Base-by-base conservation (phyloP, 1,139 yeast species). In the Hyphopichia fennica region DNA sequence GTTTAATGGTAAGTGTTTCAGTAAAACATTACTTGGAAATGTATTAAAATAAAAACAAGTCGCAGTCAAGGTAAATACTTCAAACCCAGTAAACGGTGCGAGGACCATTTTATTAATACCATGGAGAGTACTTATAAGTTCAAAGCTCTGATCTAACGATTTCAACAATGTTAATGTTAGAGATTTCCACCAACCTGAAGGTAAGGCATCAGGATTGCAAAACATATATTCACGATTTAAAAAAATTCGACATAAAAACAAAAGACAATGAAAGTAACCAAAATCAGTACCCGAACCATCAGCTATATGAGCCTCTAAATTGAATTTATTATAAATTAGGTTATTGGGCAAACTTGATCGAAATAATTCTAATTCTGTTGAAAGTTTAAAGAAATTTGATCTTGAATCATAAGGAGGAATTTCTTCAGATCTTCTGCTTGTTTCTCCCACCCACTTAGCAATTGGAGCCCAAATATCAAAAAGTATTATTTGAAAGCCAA, bases 41-140 rank as follows among this genome's bases (percentile, higher is more conserved):
- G 64, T 60, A 29, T 58, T 56, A 37, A 67, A 56, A 38, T 62
- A 67, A 19, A 65, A 51, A 20, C 67, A 54, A 0, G 71, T 66
- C 3, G 64, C 62, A 2, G 68, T 64, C 14, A 59, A 53, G 8
- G 71, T 66, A 48, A 63, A 67, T 2, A 67, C 63, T 44, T 67
- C 66, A 46, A 67, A 67, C 2, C 70, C 69, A 3, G 72, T 63
- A 45, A 67, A 66, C 13, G 72, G 72, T 2, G 72, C 71, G 32
- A 65, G 57, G 6, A 67, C 70, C 65, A 67, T 63, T 43, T 57
- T 48, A 42, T 62, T 56, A 18, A 57, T 52, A 3, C 60, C 57
- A 16, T 58, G 52, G 27, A 67, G 48, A 2, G 54, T 52, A 23
- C 48, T 50, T 5, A 63, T 54, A 31, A 66, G 44, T 17, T 45